Evolutionary conservation across 2,329 filamentous ascomycete genomes (phyloP).

Genomic region (Talaromyces sp.): DNA sequence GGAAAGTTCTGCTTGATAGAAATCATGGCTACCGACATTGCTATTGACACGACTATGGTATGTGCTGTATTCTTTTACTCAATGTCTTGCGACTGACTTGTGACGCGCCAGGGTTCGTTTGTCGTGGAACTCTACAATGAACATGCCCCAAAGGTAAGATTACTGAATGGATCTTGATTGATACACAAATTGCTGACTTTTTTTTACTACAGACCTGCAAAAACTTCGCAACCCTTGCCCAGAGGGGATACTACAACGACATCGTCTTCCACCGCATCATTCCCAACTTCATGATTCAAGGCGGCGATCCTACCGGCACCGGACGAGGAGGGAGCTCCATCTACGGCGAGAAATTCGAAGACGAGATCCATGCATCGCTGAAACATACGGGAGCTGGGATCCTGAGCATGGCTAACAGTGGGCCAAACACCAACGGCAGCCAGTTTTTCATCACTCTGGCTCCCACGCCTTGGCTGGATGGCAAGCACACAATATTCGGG

Average conservation of each 20-base stretch:
- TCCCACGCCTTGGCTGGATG: slow-evolving; percentile 92
- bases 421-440: slow-evolving; percentile 86
- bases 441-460: slow-evolving; percentile 97
- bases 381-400: slow-evolving; percentile 92
- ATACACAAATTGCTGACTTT: slow-evolving; percentile 14
- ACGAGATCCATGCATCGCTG: slow-evolving; percentile 74
- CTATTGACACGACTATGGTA: slow-evolving; percentile 84
- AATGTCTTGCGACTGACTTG: slow-evolving; percentile 15
- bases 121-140: slow-evolving; percentile 82
- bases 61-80: slow-evolving; percentile 10
- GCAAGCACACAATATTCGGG: slow-evolving; percentile 96
- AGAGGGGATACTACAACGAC: slow-evolving; percentile 81
- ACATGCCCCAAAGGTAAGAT: slow-evolving; percentile 68
- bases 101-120: slow-evolving; percentile 65
- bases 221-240: slow-evolving; percentile 78
- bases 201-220: slow-evolving; percentile 59
- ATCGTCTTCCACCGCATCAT: slow-evolving; percentile 93
- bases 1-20: not conserved
- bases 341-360: slow-evolving; percentile 89
- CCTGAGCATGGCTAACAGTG: slow-evolving; percentile 94
- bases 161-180: not conserved
- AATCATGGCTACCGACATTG: slow-evolving; percentile 70
- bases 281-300: slow-evolving; percentile 93
- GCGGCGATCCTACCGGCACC: slow-evolving; percentile 89
- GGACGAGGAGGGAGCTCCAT: slow-evolving; percentile 84